Evolutionary conservation across 495 filamentous ascomycete species (phyloP).

Genomic region (Hyaloscypha variabilis): DNA sequence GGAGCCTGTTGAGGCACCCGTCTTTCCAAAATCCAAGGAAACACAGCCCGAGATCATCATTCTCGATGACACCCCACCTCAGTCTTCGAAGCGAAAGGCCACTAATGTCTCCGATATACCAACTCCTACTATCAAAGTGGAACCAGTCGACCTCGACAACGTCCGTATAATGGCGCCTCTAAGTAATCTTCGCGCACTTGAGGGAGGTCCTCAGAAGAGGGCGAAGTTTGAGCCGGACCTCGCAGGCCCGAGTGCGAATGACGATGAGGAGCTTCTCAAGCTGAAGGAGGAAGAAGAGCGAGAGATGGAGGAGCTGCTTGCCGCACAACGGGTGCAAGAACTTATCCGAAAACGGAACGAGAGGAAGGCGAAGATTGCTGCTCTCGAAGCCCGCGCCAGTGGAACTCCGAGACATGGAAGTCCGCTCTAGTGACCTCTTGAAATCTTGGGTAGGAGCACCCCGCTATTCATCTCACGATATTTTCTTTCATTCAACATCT

Average conservation of each 20-base stretch:
- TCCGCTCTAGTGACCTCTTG: not conserved
- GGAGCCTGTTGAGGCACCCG: not conserved
- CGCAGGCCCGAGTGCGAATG: not conserved
- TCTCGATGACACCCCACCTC: slow-evolving; percentile 3
- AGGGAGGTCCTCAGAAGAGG: not conserved
- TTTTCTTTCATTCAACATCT: not conserved
- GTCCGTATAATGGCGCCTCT: not conserved
- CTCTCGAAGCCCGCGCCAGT: not conserved
- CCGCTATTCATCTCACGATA: not conserved
- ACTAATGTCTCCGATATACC: not conserved
- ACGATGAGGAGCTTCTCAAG: slow-evolving; percentile 7
- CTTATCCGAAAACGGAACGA: slow-evolving; percentile 3
- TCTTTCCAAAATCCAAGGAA: not conserved
- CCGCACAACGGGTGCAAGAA: slow-evolving; percentile 1
- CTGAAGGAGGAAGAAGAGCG: slow-evolving; percentile 6
- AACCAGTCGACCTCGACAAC: not conserved
- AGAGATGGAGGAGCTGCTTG: slow-evolving; percentile 2
- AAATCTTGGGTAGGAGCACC: not conserved
- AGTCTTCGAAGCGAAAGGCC: not conserved
- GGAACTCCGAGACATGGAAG: not conserved
- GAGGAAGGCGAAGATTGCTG: slow-evolving; percentile 16
- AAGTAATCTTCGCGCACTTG: not conserved
- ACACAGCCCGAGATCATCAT: slow-evolving; percentile 7
- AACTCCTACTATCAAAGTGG: not conserved
- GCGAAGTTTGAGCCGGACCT: not conserved